phyloP scores from a whole-genome alignment of 371 early-diverging fungal species.

The Mucor saturninus region DNA sequence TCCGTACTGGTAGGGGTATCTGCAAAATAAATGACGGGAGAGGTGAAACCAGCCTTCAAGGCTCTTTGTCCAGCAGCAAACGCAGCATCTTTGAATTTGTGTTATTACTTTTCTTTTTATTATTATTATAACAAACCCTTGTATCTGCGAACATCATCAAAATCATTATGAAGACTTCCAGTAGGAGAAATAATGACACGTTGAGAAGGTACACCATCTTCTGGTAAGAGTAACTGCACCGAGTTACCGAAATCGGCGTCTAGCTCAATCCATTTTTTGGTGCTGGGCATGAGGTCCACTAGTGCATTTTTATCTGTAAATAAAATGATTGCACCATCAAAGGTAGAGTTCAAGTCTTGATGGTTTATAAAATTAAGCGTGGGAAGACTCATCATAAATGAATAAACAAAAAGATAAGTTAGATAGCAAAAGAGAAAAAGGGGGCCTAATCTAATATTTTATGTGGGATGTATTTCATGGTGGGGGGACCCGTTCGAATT shows the following conservation, averaged over 20 bases:
- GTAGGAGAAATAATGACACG: constrained; percentile 74
- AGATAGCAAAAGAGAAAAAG: no score
- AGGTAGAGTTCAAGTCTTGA: constrained; percentile 8
- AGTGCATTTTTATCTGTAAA: constrained; percentile 42
- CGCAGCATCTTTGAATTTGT: constrained; percentile 48
- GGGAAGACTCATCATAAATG: not conserved
- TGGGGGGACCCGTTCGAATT: no score
- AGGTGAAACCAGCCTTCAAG: constrained; percentile 62
- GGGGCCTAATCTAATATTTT: no score
- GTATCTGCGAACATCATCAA: constrained; percentile 75
- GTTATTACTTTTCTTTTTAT: not conserved
- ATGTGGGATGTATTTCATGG: no score
- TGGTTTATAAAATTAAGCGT: not conserved
- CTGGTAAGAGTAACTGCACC: constrained; percentile 37
- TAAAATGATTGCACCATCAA: constrained; percentile 36
- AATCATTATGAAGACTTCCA: constrained; percentile 71
- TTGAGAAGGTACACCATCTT: constrained; percentile 52
- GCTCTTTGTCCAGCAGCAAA: constrained; percentile 69
- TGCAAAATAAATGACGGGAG: constrained; percentile 64
- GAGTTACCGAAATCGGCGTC: constrained; percentile 45
- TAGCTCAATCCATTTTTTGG: constrained; percentile 30
- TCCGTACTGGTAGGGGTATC: constrained; percentile 36
- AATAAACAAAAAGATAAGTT: not conserved
- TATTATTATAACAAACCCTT: not conserved
- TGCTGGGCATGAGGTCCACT: constrained; percentile 22